phyloP scores from a whole-genome alignment of 2,329 filamentous ascomycete species.

The Alternaria incomplexa region DNA sequence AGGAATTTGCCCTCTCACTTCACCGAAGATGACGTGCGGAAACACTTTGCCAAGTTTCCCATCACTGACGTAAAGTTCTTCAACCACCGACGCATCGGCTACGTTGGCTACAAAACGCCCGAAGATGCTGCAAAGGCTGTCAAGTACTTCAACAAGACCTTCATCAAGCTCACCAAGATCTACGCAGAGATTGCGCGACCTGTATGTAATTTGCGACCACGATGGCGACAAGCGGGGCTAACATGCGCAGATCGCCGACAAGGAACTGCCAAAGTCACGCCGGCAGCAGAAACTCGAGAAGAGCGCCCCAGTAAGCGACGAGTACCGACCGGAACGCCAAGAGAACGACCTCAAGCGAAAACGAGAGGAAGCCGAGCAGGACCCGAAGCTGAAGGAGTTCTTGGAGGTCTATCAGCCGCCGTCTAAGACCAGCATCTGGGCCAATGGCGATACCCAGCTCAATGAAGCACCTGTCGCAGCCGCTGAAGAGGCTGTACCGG shows the following conservation, averaged over 20 bases:
- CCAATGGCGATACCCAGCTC: conserved; percentile 57
- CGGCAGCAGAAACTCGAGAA: conserved; percentile 39
- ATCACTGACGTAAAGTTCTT: conserved; percentile 95
- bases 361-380: conserved; percentile 62
- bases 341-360: conserved; percentile 69
- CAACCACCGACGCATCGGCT: conserved; percentile 87
- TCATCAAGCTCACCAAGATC: conserved; percentile 95
- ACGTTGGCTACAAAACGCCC: conserved; percentile 87
- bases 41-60: conserved; percentile 81
- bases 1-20: conserved; percentile 82
- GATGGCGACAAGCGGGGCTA: conserved; percentile 23
- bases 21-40: conserved; percentile 82
- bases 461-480: conserved; percentile 16
- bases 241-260: conserved; percentile 42
- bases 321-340: conserved; percentile 34
- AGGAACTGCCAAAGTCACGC: conserved; percentile 43
- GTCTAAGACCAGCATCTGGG: conserved; percentile 69
- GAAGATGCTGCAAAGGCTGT: conserved; percentile 83
- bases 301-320: conserved; percentile 25
- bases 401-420: conserved; percentile 78
- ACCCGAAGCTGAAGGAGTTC: conserved; percentile 86
- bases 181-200: conserved; percentile 85
- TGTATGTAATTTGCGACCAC: conserved; percentile 55
- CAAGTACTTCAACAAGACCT: conserved; percentile 94
- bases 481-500: conserved; percentile 23